Evolutionary conservation across 192 early-diverging fungal species (phyloP), one percentile per base, ranked within the genome.

Genomic region (Backusella luteola): DNA sequence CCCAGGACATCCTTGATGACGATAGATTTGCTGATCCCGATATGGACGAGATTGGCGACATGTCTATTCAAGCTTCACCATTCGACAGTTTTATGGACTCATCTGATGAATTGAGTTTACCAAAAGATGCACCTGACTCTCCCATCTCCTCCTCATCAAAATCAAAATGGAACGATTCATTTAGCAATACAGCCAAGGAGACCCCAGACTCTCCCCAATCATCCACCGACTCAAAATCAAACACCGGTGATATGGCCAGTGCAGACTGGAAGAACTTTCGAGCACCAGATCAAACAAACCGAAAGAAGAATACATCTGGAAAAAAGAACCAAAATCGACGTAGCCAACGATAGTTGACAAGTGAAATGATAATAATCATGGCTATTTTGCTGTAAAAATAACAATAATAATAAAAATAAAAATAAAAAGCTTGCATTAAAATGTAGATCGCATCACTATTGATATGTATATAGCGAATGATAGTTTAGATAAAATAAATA

Each of bases 1-100:
- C 68, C 17, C 15, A 35, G 15, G 19, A 53, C 19, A 0, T 21
- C 19, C n/a, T 42, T 21, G 38, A 41, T 11, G 36, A 38, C 15
- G 70, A 46, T 2, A 44, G 42, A 71, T 71, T 71, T 71, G 70
- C 70, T 71, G 70, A 71, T 34, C 21, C 70, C 1, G 70, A 71
- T 23, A 19, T 17, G 6, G 70, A 71, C 11, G 68, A 69, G 5
- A 39, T 69, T 8, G 21, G n/a, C 9, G 23, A 42, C 19, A 29
- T 63, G 1, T 2, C 56, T 12, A 29, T 29, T 9, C 56, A 26
- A 11, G 11, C 56, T 29, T 63, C 56, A 63, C 6, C 56, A 63
- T 23, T 63, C 11, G 56, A 63, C 12, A 29, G 56, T 9, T 29
- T 63, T 29, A 29, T 29, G 56, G 56, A 63, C 2, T 63, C 23